Base-by-base conservation (phyloP, 805 yeast genomes). In the Pichia rugopelliculosa region DNA sequence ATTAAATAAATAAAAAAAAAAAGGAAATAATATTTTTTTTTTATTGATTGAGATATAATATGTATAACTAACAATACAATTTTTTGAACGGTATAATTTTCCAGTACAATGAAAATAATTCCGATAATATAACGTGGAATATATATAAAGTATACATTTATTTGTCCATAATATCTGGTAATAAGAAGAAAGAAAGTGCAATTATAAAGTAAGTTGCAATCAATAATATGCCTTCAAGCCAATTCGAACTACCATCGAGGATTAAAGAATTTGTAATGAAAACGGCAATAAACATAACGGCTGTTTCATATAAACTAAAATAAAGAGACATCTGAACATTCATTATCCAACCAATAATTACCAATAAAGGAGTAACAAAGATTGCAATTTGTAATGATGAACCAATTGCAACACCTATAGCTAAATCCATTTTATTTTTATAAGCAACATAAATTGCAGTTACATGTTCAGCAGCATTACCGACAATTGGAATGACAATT, bases 391-490 rank as follows among this genome's bases (percentile, higher is more conserved):
- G 99, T 66, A 93, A 77, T 3, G 96, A 88, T 1, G 96, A 86
- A 20, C 99, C 99, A 51, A 93, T 82, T 3, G 99, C 98, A 41
- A 93, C 98, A 49, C 96, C 96, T 56, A 93, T 77, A 13, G 99
- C 97, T 50, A 93, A 76, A 65, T 93, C 98, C 96, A 93, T 93
- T 69, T 93, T 93, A 67, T 93, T 87, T 69, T 89, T 89, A 76
- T 82, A 79, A 21, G 99, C 98, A 42, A 93, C 98, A 52, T 88
- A 77, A 34, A 93, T 84, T 3, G 98, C 96, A 18, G 99, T 93
- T 45, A 88, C 98, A 66, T 93, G 99, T 67, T 93, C 99, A 12
- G 98, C 98, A 3, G 99, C 99, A 60, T 93, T 93, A 48, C 98
- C 99, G 24, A 93, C 98, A 53, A 93, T 91, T 37, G 99, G 99